phyloP scores from a whole-genome alignment of 2,329 filamentous ascomycete genomes.

The Dactylellina parvicollis region DNA sequence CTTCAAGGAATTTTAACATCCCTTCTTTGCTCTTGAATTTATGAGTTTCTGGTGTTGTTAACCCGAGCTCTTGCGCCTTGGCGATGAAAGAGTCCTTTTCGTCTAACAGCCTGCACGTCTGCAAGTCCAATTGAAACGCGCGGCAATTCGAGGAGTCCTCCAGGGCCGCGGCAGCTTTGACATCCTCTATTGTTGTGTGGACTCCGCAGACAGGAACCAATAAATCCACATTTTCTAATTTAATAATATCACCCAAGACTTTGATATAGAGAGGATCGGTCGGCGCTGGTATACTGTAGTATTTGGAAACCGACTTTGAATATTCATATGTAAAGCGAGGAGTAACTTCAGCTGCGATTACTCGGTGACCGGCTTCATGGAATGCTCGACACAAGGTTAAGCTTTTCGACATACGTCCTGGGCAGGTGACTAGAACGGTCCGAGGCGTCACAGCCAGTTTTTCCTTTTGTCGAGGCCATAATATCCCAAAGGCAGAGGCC shows the following conservation, averaged over 20 bases:
- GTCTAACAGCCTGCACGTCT: slow-evolving; percentile 63
- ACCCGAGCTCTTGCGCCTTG: slow-evolving; percentile 67
- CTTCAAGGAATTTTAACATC: slow-evolving; percentile 67
- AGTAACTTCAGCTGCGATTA: slow-evolving; percentile 1
- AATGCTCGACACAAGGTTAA: slow-evolving; percentile 10
- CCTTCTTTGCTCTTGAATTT: slow-evolving; percentile 67
- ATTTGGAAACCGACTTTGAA: slow-evolving; percentile 11
- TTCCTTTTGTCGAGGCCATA: not conserved
- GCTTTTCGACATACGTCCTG: not conserved
- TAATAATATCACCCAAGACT: not conserved
- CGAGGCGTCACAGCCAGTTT: not conserved
- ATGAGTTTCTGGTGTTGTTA: slow-evolving; percentile 68
- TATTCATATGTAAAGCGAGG: slow-evolving; percentile 1
- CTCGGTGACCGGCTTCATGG: slow-evolving; percentile 13
- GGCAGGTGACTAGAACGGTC: slow-evolving; percentile 5
- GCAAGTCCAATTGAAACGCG: not conserved
- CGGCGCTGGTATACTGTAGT: slow-evolving; percentile 1
- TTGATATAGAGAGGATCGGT: not conserved
- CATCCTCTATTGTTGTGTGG: slow-evolving; percentile 1
- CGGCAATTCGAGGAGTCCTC: not conserved
- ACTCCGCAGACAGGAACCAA: slow-evolving; percentile 7
- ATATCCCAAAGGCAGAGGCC: not conserved
- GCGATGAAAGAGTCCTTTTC: slow-evolving; percentile 74
- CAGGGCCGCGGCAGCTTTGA: not conserved
- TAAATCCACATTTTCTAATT: slow-evolving; percentile 1